Percentiles rank a stretch among this genome's conserved stretches.
phyloP scores from a whole-genome alignment of 768 basidiomycete species.

The Tylopilus sp. region DNA sequence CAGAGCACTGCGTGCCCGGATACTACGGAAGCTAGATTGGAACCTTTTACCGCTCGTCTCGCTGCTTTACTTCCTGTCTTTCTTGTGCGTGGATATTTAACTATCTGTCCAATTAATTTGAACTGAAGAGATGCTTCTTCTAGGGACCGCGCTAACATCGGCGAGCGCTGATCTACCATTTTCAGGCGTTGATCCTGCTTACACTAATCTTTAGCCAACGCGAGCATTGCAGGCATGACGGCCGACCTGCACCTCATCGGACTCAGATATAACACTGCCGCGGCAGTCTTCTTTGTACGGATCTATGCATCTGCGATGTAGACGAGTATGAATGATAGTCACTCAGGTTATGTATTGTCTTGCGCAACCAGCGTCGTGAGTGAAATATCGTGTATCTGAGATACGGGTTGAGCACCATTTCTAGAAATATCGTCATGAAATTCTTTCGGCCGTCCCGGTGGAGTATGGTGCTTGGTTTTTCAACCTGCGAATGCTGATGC shows the following conservation, averaged over 20 bases:
- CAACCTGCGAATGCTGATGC: constrained; percentile 2
- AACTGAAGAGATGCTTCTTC: background rate
- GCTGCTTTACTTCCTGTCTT: constrained; percentile 15
- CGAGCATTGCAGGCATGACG: constrained; percentile 44
- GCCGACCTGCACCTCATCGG: constrained; percentile 35
- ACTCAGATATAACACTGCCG: constrained; percentile 35
- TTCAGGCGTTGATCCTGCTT: background rate
- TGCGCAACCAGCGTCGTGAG: constrained; percentile 39
- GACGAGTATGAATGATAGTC: background rate
- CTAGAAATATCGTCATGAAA: constrained; percentile 37
- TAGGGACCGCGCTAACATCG: constrained; percentile 45
- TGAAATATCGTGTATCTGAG: background rate
- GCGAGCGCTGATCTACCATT: constrained; percentile 19
- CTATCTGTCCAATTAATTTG: background rate
- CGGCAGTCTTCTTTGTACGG: constrained; percentile 38
- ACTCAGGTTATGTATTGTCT: constrained; percentile 34
- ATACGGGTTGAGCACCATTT: background rate
- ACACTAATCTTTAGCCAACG: constrained; percentile 33
- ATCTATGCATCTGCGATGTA: background rate
- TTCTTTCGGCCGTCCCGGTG: constrained; percentile 33
- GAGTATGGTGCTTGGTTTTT: constrained; percentile 17
- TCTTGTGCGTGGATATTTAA: constrained; percentile 10
- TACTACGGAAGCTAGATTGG: constrained; percentile 22
- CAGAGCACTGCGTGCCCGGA: background rate
- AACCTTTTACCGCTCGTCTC: constrained; percentile 17